Base-by-base conservation (phyloP, 2,329 filamentous ascomycete species). In the Penicillium sp. region DNA sequence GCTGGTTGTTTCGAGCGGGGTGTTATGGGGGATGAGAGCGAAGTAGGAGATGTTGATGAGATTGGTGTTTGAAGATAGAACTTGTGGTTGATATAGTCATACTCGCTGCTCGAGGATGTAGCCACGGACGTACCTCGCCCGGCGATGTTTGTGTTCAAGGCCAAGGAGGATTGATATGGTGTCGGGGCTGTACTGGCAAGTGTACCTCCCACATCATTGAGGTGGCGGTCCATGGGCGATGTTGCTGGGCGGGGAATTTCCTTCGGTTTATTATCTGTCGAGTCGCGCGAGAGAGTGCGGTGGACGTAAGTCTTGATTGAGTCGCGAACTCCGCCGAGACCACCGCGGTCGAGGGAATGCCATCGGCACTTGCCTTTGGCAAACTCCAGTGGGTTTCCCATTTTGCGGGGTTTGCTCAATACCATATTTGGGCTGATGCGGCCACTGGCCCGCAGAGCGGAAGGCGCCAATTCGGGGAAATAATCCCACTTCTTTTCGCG, bases 401-500 rank as follows among this genome's bases (percentile, higher is more conserved):
- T 68, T 57, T 64, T 70, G 48, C 61, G 59, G 1, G 50, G 33
- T 36, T 64, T 65, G 26, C 16, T 38, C 4, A 31, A 50, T 4
- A 50, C 55, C 40, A 47, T 59, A 35, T 44, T 59, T 16, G 58
- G 55, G 55, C 48, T 64, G 40, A 17, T 49, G 37, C 45, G 59
- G 14, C 41, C 59, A 25, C 16, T 55, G 28, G 54, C 43, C 22
- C 61, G 65, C 5, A 65, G 9, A n/a, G 63, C 57, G 4, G 68
- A 66, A 3, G 70, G 69, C 0, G 67, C 73, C 31, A 75, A 47
- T 55, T 75, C 73, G 1, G 73, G 73, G 55, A 75, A 75, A 58
- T 73, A 73, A 57, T 75, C 71, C 71, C 70, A 75, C 56, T 73
- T 75, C 61, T 75, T 75, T 43, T 75, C 72, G 7, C 72, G 66